Base-by-base conservation (phyloP, 140 eudicot genomes). In the Erigeron philadelphicus region DNA sequence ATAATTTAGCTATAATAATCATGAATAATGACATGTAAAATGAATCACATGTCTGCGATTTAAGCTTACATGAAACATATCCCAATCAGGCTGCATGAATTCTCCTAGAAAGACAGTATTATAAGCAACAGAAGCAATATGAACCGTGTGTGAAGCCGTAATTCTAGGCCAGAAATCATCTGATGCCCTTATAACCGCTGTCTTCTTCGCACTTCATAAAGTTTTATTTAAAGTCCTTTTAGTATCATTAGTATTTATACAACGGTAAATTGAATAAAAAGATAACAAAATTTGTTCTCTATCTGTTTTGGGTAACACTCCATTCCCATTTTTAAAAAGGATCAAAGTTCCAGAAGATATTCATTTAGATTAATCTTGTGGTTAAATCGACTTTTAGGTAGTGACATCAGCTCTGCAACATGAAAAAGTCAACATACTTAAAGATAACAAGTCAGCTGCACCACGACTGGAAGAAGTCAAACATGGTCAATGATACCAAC, bases 31-130 rank as follows among this genome's bases (percentile, higher is more conserved):
- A 49, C 6, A 60, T 19, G 57, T 41, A 60, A 8, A 7, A 19
- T 19, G 6, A 6, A 68, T 7, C 48, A 38, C 61, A 40, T 58
- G 21, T 10, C 8, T n/a, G 42, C 21, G 38, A 0, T 11, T 23
- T 66, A 38, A 56, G 63, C 95, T 81, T 74, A 90, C 97, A 78
- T 91, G 97, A 72, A 91, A 91, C 97, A 91, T 88, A 78, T 91
- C 97, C 97, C 97, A 91, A 77, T 91, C 97, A 1, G 97, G 97
- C 80, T 91, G 97, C 97, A 91, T 91, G 71, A 91, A 88, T 71
- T 91, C 97, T 61, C 97, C 96, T 13, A 88, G 79, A 75, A 91
- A 91, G 64, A 88, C 19, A 1, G 96, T 85, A 72, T 91, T 91
- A 69, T 86, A 91, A 44, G 97, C 96, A 70, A 91, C 97, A 0